A percentile compares a stretch with the other conserved stretches of the same genome.
These are phyloP conservation scores for Eutrema heterophyllum DNA, from an alignment of 345 rosid genomes.

Conservation along the genomic window DNA sequence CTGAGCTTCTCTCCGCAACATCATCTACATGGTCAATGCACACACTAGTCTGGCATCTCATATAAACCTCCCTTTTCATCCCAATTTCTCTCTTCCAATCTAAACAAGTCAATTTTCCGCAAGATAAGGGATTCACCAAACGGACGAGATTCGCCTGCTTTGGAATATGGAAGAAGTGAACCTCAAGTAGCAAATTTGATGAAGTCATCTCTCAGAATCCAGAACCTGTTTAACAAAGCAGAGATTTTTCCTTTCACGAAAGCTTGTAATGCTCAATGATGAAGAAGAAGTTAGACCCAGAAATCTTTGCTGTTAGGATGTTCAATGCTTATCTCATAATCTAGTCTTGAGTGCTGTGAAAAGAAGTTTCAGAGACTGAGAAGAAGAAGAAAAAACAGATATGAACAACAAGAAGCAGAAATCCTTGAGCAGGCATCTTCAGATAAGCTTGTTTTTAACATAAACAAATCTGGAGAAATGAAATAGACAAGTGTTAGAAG, in stretches of 20 bases:
- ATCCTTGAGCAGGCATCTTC: background rate
- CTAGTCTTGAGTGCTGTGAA: background rate
- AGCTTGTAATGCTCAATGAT: background rate
- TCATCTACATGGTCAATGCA: conserved; percentile 35
- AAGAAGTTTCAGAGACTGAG: background rate
- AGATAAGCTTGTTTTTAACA: background rate
- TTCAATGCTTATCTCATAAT: background rate
- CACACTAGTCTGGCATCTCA: conserved; percentile 36
- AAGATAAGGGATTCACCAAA: conserved; percentile 18
- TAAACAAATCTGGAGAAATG: conserved; percentile 10
- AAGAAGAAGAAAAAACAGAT: background rate
- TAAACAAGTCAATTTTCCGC: conserved; percentile 11
- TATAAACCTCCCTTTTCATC: conserved; percentile 20
- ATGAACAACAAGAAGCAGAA: background rate
- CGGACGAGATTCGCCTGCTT: conserved; percentile 21
- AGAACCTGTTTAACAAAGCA: background rate
- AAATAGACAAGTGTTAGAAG: background rate
- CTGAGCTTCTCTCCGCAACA: conserved; percentile 38
- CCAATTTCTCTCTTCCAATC: conserved; percentile 26
- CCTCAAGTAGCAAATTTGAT: conserved; percentile 34
- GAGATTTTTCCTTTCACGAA: background rate
- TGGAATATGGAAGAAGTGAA: conserved; percentile 26
- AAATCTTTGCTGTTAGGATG: background rate
- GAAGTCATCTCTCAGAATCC: conserved; percentile 43
- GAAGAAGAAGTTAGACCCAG: background rate